These are phyloP conservation scores for Bifiguratus adelaidae DNA, from an alignment of 192 early-diverging fungal genomes.

Conservation along the genomic window DNA sequence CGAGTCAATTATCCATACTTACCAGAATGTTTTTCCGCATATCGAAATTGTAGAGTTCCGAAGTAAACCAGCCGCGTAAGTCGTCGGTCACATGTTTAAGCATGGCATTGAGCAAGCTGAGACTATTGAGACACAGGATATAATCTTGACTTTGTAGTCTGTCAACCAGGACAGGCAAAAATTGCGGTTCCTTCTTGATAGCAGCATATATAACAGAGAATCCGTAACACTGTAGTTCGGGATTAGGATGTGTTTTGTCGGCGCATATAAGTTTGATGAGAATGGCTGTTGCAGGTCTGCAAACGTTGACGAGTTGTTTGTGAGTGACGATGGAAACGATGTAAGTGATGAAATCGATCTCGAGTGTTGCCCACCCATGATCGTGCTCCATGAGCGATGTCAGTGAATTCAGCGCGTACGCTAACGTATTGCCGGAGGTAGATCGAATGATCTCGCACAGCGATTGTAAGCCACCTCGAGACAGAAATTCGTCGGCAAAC, in stretches of 20 bases:
- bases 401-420: slow-evolving; percentile 56
- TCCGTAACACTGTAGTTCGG: slow-evolving; percentile 29
- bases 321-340: slow-evolving; percentile 46
- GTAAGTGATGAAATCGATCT: slow-evolving; percentile 32
- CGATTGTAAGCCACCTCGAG: slow-evolving; percentile 36
- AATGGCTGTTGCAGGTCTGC: slow-evolving; percentile 59
- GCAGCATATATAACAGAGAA: slow-evolving; percentile 40
- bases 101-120: slow-evolving; percentile 50
- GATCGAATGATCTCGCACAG: slow-evolving; percentile 49
- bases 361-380: slow-evolving; percentile 45
- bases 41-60: slow-evolving; percentile 37
- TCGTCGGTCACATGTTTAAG: slow-evolving; percentile 49
- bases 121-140: slow-evolving; percentile 47
- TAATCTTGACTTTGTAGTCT: slow-evolving; percentile 50
- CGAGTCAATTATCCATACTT: slow-evolving; percentile 11
- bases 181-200: slow-evolving; percentile 27
- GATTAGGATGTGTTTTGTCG: slow-evolving; percentile 12
- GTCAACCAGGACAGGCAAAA: slow-evolving; percentile 40
- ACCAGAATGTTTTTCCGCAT: slow-evolving; percentile 31
- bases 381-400: slow-evolving; percentile 57
- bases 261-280: slow-evolving; percentile 49
- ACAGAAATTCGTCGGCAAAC: slow-evolving; percentile 52
- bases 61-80: slow-evolving; percentile 28
- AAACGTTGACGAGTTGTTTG: slow-evolving; percentile 57
- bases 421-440: slow-evolving; percentile 49